Evolutionary conservation across 2,329 filamentous ascomycete species (phyloP), one percentile per base, ranked within the genome.

Genomic region (Cadophora sp.): DNA sequence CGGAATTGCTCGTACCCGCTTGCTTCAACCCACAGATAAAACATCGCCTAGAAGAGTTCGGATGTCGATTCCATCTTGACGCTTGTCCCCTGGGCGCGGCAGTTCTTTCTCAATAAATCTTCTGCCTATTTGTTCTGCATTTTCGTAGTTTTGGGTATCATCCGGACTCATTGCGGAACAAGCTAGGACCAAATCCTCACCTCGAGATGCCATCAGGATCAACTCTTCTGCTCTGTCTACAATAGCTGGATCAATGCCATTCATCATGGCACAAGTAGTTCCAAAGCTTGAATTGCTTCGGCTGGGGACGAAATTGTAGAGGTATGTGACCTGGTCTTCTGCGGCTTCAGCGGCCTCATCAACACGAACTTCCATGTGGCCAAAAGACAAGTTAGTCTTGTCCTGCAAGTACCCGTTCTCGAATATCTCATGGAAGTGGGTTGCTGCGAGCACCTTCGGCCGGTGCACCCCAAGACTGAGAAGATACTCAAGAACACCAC

Each of bases 261-360:
- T 97, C 79, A 97, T 87, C 3, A 89, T 89, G 31, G 96, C 96
- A 76, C 96, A 98, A 79, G 87, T 86, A 31, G 90, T 92, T 0
- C 96, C 96, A 75, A 97, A 97, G 76, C 94, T 97, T 16, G 92
- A 91, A 8, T 83, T 88, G 73, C 90, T 95, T 66, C 90, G 85
- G 0, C 94, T 94, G 1, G 82, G 73, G 4, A 80, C 76, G n/a
- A 91, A 80, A 31, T 88, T 91, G 79, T 95, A 97, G 0, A 97
- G 85, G 74, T 92, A 93, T 0, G 86, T 89, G 34, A 94, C 84
- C 72, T 92, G 89, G 1, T 92, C 85, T 29, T 90, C 86, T 2
- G 81, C 74, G 5, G 83, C 79, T 0, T 80, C 76, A 3, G 86
- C 84, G 1, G 84, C 77, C 26, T 80, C 77, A 69, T 93, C 84